Evolutionary conservation across 2,329 filamentous ascomycete species (phyloP), one percentile per base, ranked within the genome.

Genomic region (Sporothrix euskadiensis): DNA sequence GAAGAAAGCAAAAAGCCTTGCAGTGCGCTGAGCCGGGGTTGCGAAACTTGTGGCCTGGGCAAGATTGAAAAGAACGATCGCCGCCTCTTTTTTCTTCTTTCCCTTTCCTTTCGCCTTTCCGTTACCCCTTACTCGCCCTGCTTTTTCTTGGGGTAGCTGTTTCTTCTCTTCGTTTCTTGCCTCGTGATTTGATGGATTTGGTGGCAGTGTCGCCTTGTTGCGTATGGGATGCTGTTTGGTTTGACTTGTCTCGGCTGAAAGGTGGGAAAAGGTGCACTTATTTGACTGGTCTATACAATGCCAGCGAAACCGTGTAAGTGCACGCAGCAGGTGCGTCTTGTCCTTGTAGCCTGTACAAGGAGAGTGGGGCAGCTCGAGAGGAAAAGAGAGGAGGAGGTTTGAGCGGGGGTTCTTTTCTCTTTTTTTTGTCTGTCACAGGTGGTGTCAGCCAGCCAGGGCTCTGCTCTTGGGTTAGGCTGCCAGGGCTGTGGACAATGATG

Each of bases 401-500:
- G 44, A 49, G 44, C 3, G 56, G 56, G 59, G n/a, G 59, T 65
- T 26, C 6, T 39, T 66, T 56, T 22, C 22, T 30, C 22, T 30
- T 10, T 56, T 56, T 56, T 26, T 30, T 56, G 35, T 66, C 61
- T 66, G 61, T 66, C 61, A 44, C 32, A 65, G 39, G 39, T 16
- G 39, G 61, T 47, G 61, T 66, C 61, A 66, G 61, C 39, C 61
- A 65, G 61, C 61, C 61, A 66, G 47, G 39, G 61, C 61, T 22
- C n/a, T 44, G 26, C 61, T 22, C n/a, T 44, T 44, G 9, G 32
- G 61, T 66, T 66, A 66, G 61, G 61, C 61, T 65, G 61, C 61
- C 39, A 65, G 61, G 14, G 61, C 61, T 47, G 19, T 19, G 57
- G 16, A 9, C 26, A 32, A 63, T 39, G 57, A 35, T 22, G 63